Percentiles rank a stretch among this genome's conserved stretches.
phyloP scores from a whole-genome alignment of 2,329 filamentous ascomycete genomes.

The Parascedosporium putredinis region DNA sequence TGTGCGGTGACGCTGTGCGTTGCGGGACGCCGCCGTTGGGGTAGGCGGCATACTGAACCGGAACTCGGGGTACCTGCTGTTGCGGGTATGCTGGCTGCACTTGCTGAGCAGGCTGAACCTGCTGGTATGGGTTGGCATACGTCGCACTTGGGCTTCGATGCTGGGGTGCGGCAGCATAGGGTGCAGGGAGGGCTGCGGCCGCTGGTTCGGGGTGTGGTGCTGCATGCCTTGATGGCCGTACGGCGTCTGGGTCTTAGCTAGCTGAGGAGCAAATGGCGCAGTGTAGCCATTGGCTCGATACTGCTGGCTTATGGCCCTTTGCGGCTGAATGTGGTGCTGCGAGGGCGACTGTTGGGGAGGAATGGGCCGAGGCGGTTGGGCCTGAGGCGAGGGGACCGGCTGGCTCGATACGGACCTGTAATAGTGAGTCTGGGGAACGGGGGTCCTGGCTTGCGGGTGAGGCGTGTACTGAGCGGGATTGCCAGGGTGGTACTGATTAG shows the following conservation, averaged over 20 bases:
- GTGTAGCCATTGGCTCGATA: conserved; percentile 36
- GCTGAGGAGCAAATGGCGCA: conserved; percentile 34
- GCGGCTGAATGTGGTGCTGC: conserved; percentile 3
- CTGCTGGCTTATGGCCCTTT: conserved; percentile 28
- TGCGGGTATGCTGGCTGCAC: too few species aligned
- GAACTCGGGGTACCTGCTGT: conserved; percentile 6
- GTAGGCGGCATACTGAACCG: conserved; percentile 22
- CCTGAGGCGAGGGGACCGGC: background rate
- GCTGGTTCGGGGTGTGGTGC: conserved; percentile 35
- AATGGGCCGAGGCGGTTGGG: background rate
- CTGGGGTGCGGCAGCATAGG: conserved; percentile 25
- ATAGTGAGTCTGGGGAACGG: conserved; percentile 4
- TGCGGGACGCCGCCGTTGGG: conserved; percentile 34
- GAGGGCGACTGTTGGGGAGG: conserved; percentile 13
- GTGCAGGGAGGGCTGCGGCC: conserved; percentile 28
- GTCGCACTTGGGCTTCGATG: conserved; percentile 32
- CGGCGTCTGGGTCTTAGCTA: conserved; percentile 40
- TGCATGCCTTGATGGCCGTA: conserved; percentile 41
- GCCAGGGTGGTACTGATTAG: conserved; percentile 30
- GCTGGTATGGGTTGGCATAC: conserved; percentile 26
- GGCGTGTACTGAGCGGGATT: conserved; percentile 2
- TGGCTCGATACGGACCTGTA: conserved; percentile 3
- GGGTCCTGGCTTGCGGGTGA: conserved; percentile 1
- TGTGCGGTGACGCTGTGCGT: conserved; percentile 34
- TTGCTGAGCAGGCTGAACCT: conserved; percentile 24